Evolutionary conservation across 73 alveolate species (phyloP).

Genomic region (Urostyla sp.): DNA sequence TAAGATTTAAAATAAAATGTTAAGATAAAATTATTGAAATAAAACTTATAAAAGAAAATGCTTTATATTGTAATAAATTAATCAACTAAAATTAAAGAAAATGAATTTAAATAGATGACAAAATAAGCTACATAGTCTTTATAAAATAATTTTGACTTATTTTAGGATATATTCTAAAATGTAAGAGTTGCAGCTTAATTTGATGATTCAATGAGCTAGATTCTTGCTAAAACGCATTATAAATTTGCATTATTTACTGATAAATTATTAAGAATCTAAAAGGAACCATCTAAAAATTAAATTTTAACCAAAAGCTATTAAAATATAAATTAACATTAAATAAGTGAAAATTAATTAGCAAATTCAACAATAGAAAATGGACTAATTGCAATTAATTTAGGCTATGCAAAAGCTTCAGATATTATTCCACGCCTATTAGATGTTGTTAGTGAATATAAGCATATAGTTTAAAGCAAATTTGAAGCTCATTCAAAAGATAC

Average conservation of each 20-base stretch:
- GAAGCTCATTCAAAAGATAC: constrained; percentile 70
- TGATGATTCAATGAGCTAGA: constrained; percentile 52
- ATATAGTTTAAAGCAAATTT: constrained; percentile 70
- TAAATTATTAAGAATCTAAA: constrained; percentile 38
- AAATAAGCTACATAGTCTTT: neutral
- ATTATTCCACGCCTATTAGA: constrained; percentile 90
- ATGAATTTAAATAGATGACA: neutral
- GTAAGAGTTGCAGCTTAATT: constrained; percentile 43
- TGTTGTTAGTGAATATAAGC: constrained; percentile 71
- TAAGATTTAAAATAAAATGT: constrained; percentile 1
- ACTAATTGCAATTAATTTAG: constrained; percentile 58
- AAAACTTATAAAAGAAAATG: constrained; percentile 46
- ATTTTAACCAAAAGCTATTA: constrained; percentile 1
- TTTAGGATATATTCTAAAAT: constrained; percentile 5
- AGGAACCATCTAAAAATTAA: neutral
- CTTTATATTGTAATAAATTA: constrained; percentile 14
- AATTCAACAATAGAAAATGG: constrained; percentile 43
- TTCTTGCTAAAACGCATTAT: constrained; percentile 57
- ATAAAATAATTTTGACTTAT: constrained; percentile 1
- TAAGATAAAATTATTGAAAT: constrained; percentile 16
- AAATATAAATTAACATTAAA: constrained; percentile 21
- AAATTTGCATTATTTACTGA: constrained; percentile 66
- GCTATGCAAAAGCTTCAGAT: constrained; percentile 80
- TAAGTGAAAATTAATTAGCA: constrained; percentile 40
- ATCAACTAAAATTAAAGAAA: neutral